Evolutionary conservation across 2,329 filamentous ascomycete genomes (phyloP).

Genomic region (Colletotrichum shisoi): DNA sequence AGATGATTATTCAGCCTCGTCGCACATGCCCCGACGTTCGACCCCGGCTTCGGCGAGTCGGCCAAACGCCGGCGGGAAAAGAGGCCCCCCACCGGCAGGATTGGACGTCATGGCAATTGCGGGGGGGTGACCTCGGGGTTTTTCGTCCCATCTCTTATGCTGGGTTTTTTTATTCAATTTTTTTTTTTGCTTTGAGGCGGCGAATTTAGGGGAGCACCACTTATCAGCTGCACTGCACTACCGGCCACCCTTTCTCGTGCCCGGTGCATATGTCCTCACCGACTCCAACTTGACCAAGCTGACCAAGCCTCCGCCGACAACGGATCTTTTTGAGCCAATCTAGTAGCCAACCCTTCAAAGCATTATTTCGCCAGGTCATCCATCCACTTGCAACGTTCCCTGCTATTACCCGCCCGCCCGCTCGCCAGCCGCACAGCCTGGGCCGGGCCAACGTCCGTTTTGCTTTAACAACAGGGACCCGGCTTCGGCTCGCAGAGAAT

Average conservation of each 20-base stretch:
- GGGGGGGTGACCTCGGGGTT: slow-evolving; percentile 15
- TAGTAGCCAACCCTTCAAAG: neutral
- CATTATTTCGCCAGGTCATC: slow-evolving; percentile 1
- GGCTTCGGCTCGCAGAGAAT: neutral
- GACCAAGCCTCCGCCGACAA: slow-evolving; percentile 33
- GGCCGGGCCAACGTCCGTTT: slow-evolving; percentile 9
- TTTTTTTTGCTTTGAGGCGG: slow-evolving; percentile 1
- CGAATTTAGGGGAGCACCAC: slow-evolving; percentile 12
- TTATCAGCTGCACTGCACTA: slow-evolving; percentile 4
- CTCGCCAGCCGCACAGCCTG: slow-evolving; percentile 6
- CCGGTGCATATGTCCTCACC: slow-evolving; percentile 30
- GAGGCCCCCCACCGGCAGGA: slow-evolving; percentile 22
- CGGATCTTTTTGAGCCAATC: slow-evolving; percentile 10
- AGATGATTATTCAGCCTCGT: slow-evolving; percentile 33
- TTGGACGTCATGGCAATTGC: slow-evolving; percentile 34
- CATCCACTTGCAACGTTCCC: neutral
- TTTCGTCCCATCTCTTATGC: slow-evolving; percentile 10
- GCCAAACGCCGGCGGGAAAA: slow-evolving; percentile 32
- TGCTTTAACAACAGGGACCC: slow-evolving; percentile 6
- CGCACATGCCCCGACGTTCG: slow-evolving; percentile 30
- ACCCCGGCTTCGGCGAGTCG: slow-evolving; percentile 38
- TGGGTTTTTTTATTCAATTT: neutral
- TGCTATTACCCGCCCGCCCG: neutral
- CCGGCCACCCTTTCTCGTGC: slow-evolving; percentile 2
- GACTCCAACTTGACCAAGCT: slow-evolving; percentile 15